phyloP scores from a whole-genome alignment of 441 rosid genomes.

The Pelargonium australe region DNA sequence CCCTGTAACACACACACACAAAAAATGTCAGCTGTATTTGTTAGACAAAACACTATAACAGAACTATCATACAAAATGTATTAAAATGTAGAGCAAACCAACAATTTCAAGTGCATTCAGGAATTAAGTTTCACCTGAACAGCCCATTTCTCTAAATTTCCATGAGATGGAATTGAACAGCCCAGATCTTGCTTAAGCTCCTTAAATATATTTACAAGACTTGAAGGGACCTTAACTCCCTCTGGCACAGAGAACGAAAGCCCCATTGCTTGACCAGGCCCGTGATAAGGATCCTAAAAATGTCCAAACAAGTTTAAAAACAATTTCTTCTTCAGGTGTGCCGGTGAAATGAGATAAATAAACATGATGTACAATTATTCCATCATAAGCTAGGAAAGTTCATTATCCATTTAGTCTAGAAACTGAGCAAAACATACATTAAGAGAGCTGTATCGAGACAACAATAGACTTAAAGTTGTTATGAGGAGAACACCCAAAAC shows the following conservation, averaged over 20 bases:
- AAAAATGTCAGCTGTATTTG: conserved; percentile 14
- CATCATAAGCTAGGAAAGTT: background rate
- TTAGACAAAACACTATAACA: background rate
- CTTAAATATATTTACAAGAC: conserved; percentile 77
- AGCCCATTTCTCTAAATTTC: conserved; percentile 83
- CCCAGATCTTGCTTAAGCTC: conserved; percentile 81
- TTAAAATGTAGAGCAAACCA: background rate
- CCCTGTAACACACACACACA: conserved; percentile 43
- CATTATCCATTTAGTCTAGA: background rate
- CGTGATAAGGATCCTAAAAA: conserved; percentile 85
- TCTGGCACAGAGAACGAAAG: conserved; percentile 86
- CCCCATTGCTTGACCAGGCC: conserved; percentile 97
- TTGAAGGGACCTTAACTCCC: conserved; percentile 72
- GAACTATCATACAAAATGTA: background rate
- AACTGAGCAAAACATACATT: too few species aligned
- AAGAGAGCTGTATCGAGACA: too few species aligned
- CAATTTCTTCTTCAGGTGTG: background rate
- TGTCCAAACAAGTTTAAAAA: background rate
- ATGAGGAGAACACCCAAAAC: background rate
- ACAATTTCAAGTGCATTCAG: background rate
- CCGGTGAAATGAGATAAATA: background rate
- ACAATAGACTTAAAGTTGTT: background rate
- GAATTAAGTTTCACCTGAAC: conserved; percentile 44
- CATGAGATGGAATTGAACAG: conserved; percentile 79
- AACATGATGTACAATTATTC: background rate